These are phyloP conservation scores for Capsicum rhomboideum DNA, from an alignment of 257 asterid species.

Conservation along the genomic window DNA sequence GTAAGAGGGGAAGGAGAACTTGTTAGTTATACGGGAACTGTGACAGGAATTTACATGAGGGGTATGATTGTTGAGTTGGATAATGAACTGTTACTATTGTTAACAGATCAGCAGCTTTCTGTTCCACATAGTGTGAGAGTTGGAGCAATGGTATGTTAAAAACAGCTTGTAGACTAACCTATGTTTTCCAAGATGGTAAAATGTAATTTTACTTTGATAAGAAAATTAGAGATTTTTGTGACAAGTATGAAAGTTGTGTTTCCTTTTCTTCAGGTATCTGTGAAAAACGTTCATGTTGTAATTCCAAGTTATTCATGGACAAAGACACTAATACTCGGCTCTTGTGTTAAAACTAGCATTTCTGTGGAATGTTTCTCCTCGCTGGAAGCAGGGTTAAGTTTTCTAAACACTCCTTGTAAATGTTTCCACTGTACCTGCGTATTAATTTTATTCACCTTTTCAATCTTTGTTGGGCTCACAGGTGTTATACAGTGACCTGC, in stretches of 20 bases:
- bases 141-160: constrained; percentile 72
- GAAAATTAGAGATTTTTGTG: background rate
- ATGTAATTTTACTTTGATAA: background rate
- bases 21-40: constrained; percentile 60
- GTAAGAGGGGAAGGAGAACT: constrained; percentile 49
- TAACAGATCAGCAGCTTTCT: constrained; percentile 50
- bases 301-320: constrained; percentile 75
- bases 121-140: constrained; percentile 79
- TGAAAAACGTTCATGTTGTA: constrained; percentile 70
- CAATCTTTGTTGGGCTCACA: constrained; percentile 21
- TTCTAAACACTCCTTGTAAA: constrained; percentile 5
- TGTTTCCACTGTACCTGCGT: background rate
- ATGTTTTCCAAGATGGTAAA: background rate
- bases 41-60: constrained; percentile 69
- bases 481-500: constrained; percentile 44
- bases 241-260: background rate
- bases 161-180: background rate
- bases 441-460: constrained; percentile 8
- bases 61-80: constrained; percentile 90
- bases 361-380: constrained; percentile 77
- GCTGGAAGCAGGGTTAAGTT: constrained; percentile 54
- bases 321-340: constrained; percentile 67
- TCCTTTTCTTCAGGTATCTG: constrained; percentile 45
- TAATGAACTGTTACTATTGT: constrained; percentile 45
- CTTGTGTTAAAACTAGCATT: constrained; percentile 65